A percentile compares a stretch with the other conserved stretches of the same genome.
These are phyloP conservation scores for Grifola frondosa DNA, from an alignment of 1,284 basidiomycete genomes.

Conservation along the genomic window DNA sequence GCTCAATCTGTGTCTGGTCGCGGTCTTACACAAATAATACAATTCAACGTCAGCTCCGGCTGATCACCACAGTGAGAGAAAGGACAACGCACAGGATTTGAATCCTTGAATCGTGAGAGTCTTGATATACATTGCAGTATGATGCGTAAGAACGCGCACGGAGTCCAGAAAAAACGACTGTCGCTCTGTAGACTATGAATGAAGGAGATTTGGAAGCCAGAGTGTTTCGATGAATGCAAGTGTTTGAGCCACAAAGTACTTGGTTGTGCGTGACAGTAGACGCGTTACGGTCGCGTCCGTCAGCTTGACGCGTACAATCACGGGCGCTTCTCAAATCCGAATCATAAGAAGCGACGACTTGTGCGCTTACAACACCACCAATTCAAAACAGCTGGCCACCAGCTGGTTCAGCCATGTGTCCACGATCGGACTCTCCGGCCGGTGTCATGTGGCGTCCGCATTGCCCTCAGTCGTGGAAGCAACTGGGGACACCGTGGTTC, in stretches of 20 bases:
- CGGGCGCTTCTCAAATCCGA: no score
- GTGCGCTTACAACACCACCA: no score
- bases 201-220: neutral
- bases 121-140: slow-evolving; percentile 76
- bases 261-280: slow-evolving; percentile 3
- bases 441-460: no score
- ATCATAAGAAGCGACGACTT: no score
- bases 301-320: slow-evolving; percentile 9
- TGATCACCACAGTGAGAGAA: neutral
- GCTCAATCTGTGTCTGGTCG: slow-evolving; percentile 81
- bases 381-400: no score
- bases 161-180: neutral
- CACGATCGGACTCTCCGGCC: no score
- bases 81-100: slow-evolving; percentile 79
- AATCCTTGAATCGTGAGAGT: slow-evolving; percentile 95
- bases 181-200: neutral
- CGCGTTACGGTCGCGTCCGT: slow-evolving; percentile 19
- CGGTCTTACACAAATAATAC: slow-evolving; percentile 48
- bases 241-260: neutral
- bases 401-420: no score
- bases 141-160: neutral
- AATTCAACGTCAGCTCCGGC: slow-evolving; percentile 4
- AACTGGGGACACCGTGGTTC: no score
- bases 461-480: no score
- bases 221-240: neutral